phyloP scores from a whole-genome alignment of 2,329 filamentous ascomycete species.

The Aspergillus tanneri region DNA sequence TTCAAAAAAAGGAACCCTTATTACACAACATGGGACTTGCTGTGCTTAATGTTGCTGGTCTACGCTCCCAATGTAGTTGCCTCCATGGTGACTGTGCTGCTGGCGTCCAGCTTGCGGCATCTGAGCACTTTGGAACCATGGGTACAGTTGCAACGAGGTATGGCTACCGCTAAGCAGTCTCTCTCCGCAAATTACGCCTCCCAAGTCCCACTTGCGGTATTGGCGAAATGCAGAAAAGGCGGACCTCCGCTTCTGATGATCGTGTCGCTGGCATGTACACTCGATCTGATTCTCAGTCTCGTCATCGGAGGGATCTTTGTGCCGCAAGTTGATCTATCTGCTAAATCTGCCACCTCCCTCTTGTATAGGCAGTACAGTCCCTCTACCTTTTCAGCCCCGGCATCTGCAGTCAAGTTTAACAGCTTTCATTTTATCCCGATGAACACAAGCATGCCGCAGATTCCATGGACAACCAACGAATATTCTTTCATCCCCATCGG shows the following conservation, averaged over 20 bases:
- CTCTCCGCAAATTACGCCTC: constrained; percentile 9
- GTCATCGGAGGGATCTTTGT: constrained; percentile 23
- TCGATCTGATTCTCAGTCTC: constrained; percentile 17
- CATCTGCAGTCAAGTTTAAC: background rate
- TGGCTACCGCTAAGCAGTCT: constrained; percentile 10
- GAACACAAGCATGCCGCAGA: background rate
- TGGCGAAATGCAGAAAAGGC: background rate
- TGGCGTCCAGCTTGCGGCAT: constrained; percentile 21
- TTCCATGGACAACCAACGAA: constrained; percentile 1
- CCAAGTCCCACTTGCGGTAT: background rate
- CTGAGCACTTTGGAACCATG: constrained; percentile 23
- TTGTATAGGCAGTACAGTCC: background rate
- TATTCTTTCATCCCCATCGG: constrained; percentile 3
- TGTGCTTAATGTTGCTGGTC: constrained; percentile 11
- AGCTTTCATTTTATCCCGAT: background rate
- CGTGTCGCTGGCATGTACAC: constrained; percentile 12
- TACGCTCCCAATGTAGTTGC: constrained; percentile 23
- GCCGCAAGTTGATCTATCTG: constrained; percentile 10
- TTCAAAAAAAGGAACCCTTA: background rate
- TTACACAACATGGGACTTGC: background rate
- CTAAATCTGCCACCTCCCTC: background rate
- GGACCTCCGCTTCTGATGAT: background rate
- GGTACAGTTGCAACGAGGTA: constrained; percentile 18
- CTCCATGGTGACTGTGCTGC: constrained; percentile 19
- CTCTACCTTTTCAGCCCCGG: background rate